Conservation (phyloP, 2,329 filamentous ascomycete species). For the Allantophomopsis cytisporea region DNA sequence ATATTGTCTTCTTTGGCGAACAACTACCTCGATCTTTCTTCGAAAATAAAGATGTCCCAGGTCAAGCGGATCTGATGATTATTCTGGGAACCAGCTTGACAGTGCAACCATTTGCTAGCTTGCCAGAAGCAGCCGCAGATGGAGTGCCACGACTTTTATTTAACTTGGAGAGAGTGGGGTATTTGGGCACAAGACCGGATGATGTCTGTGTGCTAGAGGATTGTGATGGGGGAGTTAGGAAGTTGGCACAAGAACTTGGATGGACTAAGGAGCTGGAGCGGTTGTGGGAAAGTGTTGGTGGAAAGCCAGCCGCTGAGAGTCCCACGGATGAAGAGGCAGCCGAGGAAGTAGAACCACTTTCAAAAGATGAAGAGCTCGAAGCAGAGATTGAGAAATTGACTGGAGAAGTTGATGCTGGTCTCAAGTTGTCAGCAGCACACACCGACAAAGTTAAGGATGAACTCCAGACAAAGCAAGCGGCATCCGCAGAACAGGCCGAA, state of each 20-base stretch:
- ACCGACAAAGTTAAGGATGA: too few species aligned
- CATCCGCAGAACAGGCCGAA: too few species aligned
- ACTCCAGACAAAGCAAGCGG: too few species aligned
- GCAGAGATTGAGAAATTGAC: constrained; percentile 22
- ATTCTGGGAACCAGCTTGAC: constrained; percentile 80
- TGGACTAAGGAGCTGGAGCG: constrained; percentile 76
- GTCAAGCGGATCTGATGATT: constrained; percentile 62
- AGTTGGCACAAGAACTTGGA: constrained; percentile 65
- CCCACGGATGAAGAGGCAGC: neutral
- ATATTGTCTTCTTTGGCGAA: constrained; percentile 79
- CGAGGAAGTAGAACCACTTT: constrained; percentile 11
- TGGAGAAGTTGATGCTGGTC: constrained; percentile 18
- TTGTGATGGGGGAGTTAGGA: constrained; percentile 70
- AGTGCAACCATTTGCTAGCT: constrained; percentile 78
- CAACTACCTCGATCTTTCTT: constrained; percentile 53
- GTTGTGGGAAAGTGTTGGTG: constrained; percentile 52
- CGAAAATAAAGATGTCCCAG: constrained; percentile 36
- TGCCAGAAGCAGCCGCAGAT: constrained; percentile 51
- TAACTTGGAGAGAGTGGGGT: constrained; percentile 74
- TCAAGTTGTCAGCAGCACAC: constrained; percentile 12
- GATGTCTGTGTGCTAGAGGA: constrained; percentile 76
- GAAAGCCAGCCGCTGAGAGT: constrained; percentile 25
- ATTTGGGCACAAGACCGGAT: constrained; percentile 62
- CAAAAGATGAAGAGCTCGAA: constrained; percentile 32
- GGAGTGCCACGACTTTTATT: constrained; percentile 68